Base-by-base conservation (phyloP, 305 asterid genomes). In the Plantago coronopus region DNA sequence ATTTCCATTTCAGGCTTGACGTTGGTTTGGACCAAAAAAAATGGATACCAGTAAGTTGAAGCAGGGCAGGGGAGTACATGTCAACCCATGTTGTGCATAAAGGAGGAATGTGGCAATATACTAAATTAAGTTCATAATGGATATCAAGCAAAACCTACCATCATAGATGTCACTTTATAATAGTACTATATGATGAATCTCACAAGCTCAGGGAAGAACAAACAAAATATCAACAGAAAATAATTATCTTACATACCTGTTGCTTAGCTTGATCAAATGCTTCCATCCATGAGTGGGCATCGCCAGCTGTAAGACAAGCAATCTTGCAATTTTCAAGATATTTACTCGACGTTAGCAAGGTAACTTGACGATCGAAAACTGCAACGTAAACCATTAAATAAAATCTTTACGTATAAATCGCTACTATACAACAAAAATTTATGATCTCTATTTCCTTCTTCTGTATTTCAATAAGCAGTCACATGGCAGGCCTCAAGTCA, bases 181-280 rank as follows among this genome's bases (percentile, higher is more conserved):
- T 9, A 48, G 10, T 27, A 17, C 31, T 29, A 42, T 44, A 48
- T 43, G 21, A 48, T 43, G 21, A 40, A 42, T 19, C 29, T 48
- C 27, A 23, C 29, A 43, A 16, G 13, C 34, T 19, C 42, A 48
- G 50, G 37, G 46, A 22, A 5, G 42, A 34, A 66, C 18, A 37
- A 15, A 25, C 1, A 34, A 13, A 11, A 25, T 1, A 12, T 14
- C 8, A 23, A 19, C 13, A 10, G 16, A n/a, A 31, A 18, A 21
- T 17, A 23, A 55, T 48, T 53, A 37, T 20, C 49, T 22, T 59
- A 48, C 49, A 66, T 86, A 94, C 99, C 97, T 78, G 93, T 75
- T 89, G 95, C 73, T 84, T 89, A 66, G 97, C 99, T 18, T 75
- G 93, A 82, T 90, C 93, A 90, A 90, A 94, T 64, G 97, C 97